Evolutionary conservation across 192 early-diverging fungal genomes (phyloP).

Genomic region (Backusella westeae): DNA sequence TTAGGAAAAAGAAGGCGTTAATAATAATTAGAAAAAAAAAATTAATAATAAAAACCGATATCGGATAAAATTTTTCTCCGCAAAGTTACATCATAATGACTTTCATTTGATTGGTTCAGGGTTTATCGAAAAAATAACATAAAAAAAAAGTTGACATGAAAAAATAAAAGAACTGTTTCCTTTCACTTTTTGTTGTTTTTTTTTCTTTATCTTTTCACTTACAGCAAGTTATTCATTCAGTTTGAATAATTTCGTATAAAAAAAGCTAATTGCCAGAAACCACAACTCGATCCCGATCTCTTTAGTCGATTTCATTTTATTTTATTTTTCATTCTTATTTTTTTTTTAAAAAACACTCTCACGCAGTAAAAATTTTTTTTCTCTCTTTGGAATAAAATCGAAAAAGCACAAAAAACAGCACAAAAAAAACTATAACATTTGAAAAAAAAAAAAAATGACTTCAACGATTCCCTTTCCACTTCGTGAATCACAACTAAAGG

Average conservation of each 20-base stretch:
- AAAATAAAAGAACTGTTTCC: neutral
- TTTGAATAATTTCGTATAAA: neutral
- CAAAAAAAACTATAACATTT: neutral
- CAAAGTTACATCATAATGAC: neutral
- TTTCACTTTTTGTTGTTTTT: neutral
- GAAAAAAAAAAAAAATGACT: neutral
- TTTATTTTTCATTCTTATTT: neutral
- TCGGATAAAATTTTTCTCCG: neutral
- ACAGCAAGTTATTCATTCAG: neutral
- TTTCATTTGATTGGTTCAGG: neutral
- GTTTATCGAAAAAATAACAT: neutral
- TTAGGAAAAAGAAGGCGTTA: neutral
- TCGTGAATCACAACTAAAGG: slow-evolving; percentile 10
- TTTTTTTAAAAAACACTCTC: neutral
- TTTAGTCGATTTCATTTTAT: neutral
- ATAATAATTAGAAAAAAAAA: neutral
- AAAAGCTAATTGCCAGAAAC: neutral
- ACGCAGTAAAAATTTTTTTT: neutral
- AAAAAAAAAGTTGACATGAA: neutral
- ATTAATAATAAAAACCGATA: neutral
- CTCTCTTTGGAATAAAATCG: neutral
- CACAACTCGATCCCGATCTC: neutral
- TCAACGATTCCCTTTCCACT: slow-evolving; percentile 18
- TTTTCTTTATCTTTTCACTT: neutral
- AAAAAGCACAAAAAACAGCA: neutral